Base-by-base conservation (phyloP, 495 filamentous ascomycete species). In the Hypoxylon fuscum region DNA sequence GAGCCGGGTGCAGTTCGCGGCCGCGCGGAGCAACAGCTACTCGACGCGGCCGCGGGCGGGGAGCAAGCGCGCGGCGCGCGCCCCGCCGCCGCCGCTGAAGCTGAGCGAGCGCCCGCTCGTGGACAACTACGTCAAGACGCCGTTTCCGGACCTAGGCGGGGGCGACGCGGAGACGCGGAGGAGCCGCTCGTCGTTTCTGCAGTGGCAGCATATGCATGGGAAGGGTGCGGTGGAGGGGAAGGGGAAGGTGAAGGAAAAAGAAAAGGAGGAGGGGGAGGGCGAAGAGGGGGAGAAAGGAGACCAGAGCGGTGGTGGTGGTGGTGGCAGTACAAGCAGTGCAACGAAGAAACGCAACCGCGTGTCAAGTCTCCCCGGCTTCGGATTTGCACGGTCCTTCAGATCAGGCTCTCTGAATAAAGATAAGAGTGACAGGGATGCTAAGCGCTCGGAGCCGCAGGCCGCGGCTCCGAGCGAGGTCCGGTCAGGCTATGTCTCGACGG, bases 71-170 rank as follows among this genome's bases (percentile, higher is more conserved):
- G 41, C 42, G 17, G 50, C 43, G 5, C n/a, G n/a, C n/a, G 3
- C 41, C 1, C 49, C 68, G 17, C 64, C 64, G 31, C 59, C 66
- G 20, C 66, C 69, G 25, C 63, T 72, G 15, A 61, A 59, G 51
- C 53, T 72, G 7, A 41, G 45, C 34, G 66, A 65, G 20, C 43
- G 58, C 23, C 48, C 55, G 27, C 35, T 59, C 17, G 59, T 29
- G 8, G 60, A 65, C 1, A 20, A 57, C 1, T 68, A 69, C 12
- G 50, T 69, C 12, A 65, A 65, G 54, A 67, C 69, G 35, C 66
- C 66, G 40, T 65, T 62, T 35, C 66, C 60, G 21, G 5, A 11
- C 23, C 34, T 21, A 14, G 14, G 8, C 34, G 25, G 17, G n/a
- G 25, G 32, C 2, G 5, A 32, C 17, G 1, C 31, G 29, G n/a